These are phyloP conservation scores for Onygenales sp. DNA, from an alignment of 2,329 filamentous ascomycete species.

Conservation along the genomic window DNA sequence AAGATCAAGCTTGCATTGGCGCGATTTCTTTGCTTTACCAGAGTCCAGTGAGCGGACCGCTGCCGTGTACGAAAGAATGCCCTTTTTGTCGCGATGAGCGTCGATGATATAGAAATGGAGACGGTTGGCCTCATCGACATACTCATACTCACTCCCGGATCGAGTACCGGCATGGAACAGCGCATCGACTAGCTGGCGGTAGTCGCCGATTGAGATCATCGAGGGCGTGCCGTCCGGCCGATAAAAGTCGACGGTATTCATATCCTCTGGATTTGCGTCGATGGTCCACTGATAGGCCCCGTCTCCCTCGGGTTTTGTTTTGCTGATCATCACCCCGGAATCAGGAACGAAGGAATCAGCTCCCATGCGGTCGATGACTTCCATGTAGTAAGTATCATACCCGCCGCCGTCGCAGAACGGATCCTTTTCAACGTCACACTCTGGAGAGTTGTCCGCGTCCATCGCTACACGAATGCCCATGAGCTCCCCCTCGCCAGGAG, in stretches of 20 bases:
- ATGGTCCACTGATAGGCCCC: conserved; percentile 12
- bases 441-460: conserved; percentile 8
- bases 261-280: conserved; percentile 12
- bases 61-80: conserved; percentile 11
- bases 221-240: conserved; percentile 9
- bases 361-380: conserved; percentile 13
- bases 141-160: conserved; percentile 13
- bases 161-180: conserved; percentile 13
- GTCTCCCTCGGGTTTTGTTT: conserved; percentile 4
- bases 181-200: conserved; percentile 11
- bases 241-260: conserved; percentile 10
- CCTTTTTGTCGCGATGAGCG: conserved; percentile 8
- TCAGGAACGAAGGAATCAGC: conserved; percentile 12
- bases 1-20: conserved; percentile 6
- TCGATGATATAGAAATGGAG: conserved; percentile 13
- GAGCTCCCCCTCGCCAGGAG: conserved; percentile 5
- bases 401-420: conserved; percentile 10
- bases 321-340: conserved; percentile 13
- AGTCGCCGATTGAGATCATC: conserved; percentile 11
- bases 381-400: conserved; percentile 11
- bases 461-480: conserved; percentile 11
- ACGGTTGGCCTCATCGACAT: conserved; percentile 10
- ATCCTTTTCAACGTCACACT: conserved; percentile 7
- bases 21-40: conserved; percentile 2
- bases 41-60: conserved; percentile 7